Conservation (phyloP, 2,329 filamentous ascomycete species). For the Paramyrothecium roridum region DNA sequence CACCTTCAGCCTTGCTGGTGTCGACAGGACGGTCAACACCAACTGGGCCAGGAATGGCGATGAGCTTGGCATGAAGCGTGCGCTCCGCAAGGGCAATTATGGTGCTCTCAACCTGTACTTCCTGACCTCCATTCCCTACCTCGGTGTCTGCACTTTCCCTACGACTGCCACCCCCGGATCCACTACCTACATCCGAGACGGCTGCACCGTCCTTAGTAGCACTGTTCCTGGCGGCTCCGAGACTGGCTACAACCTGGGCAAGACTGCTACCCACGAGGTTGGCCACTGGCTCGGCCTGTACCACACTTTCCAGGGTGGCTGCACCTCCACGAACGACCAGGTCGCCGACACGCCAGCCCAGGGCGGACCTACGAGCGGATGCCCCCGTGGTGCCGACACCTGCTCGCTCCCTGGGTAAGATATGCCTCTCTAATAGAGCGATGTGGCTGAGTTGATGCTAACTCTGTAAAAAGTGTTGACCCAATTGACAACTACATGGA, state of each 20-base stretch:
- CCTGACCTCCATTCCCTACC: slow-evolving; percentile 29
- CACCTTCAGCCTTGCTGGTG: slow-evolving; percentile 37
- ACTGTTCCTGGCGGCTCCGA: slow-evolving; percentile 33
- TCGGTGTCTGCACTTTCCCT: slow-evolving; percentile 48
- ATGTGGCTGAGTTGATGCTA: no score
- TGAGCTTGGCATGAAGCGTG: slow-evolving; percentile 40
- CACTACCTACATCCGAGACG: slow-evolving; percentile 31
- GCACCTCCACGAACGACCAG: slow-evolving; percentile 30
- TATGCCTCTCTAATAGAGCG: no score
- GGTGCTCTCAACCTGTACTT: slow-evolving; percentile 45
- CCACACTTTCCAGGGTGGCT: slow-evolving; percentile 45
- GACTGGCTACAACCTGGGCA: slow-evolving; percentile 29
- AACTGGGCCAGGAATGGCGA: slow-evolving; percentile 34
- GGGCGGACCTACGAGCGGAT: slow-evolving; percentile 26
- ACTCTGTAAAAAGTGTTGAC: slow-evolving; percentile 14
- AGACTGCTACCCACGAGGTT: slow-evolving; percentile 36
- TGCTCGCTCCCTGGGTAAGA: slow-evolving; percentile 24
- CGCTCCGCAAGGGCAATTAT: slow-evolving; percentile 40
- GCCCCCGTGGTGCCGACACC: slow-evolving; percentile 31
- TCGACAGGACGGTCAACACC: slow-evolving; percentile 39
- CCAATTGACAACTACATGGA: slow-evolving; percentile 38
- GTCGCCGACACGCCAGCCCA: slow-evolving; percentile 38
- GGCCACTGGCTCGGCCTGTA: slow-evolving; percentile 47
- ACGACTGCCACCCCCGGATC: slow-evolving; percentile 21
- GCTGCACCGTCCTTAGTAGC: slow-evolving; percentile 34